Percentiles rank a stretch among this genome's conserved stretches.
phyloP scores from a whole-genome alignment of 106 monocot genomes.

The Narthecium ossifragum region DNA sequence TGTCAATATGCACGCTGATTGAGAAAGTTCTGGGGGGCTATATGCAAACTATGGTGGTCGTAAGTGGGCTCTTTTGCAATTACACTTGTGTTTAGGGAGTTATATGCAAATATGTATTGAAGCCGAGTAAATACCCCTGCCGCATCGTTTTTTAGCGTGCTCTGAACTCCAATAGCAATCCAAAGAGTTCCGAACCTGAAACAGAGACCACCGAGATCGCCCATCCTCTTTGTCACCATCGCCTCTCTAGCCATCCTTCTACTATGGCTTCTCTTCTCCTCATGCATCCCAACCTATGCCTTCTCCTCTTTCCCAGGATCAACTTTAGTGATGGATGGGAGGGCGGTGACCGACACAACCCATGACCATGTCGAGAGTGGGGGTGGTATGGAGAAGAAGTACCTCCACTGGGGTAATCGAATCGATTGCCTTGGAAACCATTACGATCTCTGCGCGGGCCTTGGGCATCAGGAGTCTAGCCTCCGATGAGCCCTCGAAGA shows the following conservation, averaged over 20 bases:
- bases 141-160: too few relatives aligned
- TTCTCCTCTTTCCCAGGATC: too few relatives aligned
- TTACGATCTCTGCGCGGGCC: slow-evolving; percentile 83
- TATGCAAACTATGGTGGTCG: too few relatives aligned
- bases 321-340: too few relatives aligned
- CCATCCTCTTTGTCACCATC: slow-evolving; percentile 16
- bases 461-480: slow-evolving; percentile 97
- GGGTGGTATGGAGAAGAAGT: slow-evolving; percentile 36
- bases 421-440: slow-evolving; percentile 96
- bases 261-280: slow-evolving; percentile 16
- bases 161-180: slow-evolving; percentile 72
- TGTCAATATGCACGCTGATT: too few relatives aligned
- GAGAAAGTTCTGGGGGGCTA: too few relatives aligned
- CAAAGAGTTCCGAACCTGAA: slow-evolving; percentile 21
- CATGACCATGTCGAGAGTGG: slow-evolving; percentile 1
- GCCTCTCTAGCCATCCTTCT: slow-evolving; percentile 16
- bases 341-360: not conserved
- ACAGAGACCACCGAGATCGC: slow-evolving; percentile 30
- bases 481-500: slow-evolving; percentile 95
- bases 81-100: too few relatives aligned
- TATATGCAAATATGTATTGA: too few relatives aligned
- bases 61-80: too few relatives aligned
- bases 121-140: too few relatives aligned
- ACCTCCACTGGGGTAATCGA: slow-evolving; percentile 78
- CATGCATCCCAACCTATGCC: slow-evolving; percentile 1